phyloP scores from a whole-genome alignment of 2,329 filamentous ascomycete genomes.

The Colletotrichum somersetense region DNA sequence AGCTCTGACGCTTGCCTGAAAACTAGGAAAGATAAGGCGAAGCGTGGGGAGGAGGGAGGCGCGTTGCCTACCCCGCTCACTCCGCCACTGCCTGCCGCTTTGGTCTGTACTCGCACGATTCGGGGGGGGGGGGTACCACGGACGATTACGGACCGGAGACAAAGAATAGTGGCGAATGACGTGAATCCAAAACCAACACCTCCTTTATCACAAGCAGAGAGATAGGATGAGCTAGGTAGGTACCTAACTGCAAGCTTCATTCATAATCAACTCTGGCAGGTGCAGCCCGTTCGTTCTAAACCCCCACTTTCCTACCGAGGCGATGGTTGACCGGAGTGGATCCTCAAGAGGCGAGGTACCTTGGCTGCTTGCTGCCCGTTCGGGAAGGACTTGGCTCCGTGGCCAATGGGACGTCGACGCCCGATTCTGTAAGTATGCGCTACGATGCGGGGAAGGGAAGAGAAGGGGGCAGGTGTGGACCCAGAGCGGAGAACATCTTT shows the following conservation, averaged over 20 bases:
- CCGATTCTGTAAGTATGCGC: neutral
- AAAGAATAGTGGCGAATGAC: constrained; percentile 25
- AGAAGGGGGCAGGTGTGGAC: neutral
- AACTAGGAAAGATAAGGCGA: neutral
- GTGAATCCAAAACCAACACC: neutral
- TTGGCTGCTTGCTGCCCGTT: constrained; percentile 23
- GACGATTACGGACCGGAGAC: neutral
- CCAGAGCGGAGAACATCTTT: neutral
- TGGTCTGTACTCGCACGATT: neutral
- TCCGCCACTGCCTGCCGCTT: neutral
- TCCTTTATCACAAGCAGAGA: neutral
- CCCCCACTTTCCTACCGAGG: constrained; percentile 32
- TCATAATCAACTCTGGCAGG: neutral
- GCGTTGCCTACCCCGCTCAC: neutral
- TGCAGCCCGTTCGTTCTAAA: neutral
- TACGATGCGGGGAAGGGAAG: constrained; percentile 17
- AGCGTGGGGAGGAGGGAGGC: neutral
- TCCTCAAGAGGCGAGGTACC: neutral
- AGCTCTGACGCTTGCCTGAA: constrained; percentile 16
- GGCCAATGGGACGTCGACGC: constrained; percentile 4
- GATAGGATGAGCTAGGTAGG: neutral
- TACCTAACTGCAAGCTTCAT: too few relatives aligned
- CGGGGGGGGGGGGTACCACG: neutral
- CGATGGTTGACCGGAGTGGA: constrained; percentile 9
- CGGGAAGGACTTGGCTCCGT: constrained; percentile 15